Percentiles rank a stretch among this genome's conserved stretches.
phyloP scores from a whole-genome alignment of 768 basidiomycete species.

The Russula vinacea region DNA sequence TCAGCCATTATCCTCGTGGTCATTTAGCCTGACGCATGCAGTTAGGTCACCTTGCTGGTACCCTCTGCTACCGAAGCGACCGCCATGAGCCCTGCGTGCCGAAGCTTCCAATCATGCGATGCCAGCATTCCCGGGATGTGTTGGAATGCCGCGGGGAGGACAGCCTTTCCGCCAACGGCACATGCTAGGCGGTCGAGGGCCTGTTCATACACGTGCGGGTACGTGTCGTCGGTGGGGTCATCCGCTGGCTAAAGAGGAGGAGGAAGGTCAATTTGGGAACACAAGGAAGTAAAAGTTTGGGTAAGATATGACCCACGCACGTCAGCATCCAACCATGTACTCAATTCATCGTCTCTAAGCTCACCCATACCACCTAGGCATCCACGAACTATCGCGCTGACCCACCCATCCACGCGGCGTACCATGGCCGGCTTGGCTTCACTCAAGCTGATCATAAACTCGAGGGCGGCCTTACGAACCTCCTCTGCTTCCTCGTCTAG shows the following conservation, averaged over 20 bases:
- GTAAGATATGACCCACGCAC: conserved; percentile 45
- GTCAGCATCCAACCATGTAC: conserved; percentile 69
- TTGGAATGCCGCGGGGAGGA: conserved; percentile 78
- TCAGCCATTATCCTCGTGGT: not conserved
- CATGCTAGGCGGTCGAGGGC: conserved; percentile 77
- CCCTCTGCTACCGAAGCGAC: conserved; percentile 86
- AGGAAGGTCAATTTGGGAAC: not conserved
- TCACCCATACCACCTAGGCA: conserved; percentile 83
- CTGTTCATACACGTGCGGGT: conserved; percentile 78
- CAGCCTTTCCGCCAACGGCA: conserved; percentile 70
- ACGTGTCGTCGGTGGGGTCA: conserved; percentile 58
- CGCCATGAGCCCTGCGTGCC: conserved; percentile 85
- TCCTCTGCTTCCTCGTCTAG: conserved; percentile 66
- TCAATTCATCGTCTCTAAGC: conserved; percentile 58
- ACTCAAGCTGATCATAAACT: conserved; percentile 78
- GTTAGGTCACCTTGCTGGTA: conserved; percentile 58
- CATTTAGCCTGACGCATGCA: not conserved
- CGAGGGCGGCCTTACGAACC: conserved; percentile 68
- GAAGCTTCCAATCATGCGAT: conserved; percentile 77
- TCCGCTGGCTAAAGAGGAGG: conserved; percentile 51
- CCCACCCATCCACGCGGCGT: conserved; percentile 66
- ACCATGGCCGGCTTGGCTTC: conserved; percentile 74
- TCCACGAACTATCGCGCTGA: conserved; percentile 62
- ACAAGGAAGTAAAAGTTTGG: not conserved
- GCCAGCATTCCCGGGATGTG: conserved; percentile 80